Percentiles rank a stretch among this genome's conserved stretches.
These are phyloP conservation scores for Chenopodium album DNA, from an alignment of 148 eudicot genomes.

Conservation along the genomic window DNA sequence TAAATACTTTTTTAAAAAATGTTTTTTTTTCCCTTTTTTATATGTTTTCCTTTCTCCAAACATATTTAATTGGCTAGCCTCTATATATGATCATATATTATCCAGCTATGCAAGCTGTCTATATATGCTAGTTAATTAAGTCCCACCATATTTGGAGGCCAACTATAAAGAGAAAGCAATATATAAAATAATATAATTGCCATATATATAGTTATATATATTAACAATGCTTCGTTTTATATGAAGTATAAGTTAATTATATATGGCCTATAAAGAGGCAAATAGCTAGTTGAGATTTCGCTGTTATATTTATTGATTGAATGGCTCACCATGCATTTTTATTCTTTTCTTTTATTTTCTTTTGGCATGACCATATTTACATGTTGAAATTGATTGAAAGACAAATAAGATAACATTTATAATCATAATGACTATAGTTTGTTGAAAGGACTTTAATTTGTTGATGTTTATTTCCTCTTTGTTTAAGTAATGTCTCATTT, in stretches of 20 bases:
- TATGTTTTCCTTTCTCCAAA: background rate
- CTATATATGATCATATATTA: background rate
- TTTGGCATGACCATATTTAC: background rate
- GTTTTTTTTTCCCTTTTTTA: no score
- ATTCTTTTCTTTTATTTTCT: no score
- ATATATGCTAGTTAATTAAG: background rate
- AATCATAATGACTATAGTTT: background rate
- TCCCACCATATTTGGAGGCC: slow-evolving; percentile 15
- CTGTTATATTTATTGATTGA: background rate
- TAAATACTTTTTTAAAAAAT: no score
- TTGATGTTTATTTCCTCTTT: no score
- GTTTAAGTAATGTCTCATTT: no score
- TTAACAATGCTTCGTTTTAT: no score
- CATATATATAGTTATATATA: background rate
- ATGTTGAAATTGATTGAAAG: background rate
- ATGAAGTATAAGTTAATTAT: background rate
- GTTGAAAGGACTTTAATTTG: no score
- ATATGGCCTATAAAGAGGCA: background rate
- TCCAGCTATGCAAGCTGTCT: background rate
- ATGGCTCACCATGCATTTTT: background rate
- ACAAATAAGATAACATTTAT: background rate
- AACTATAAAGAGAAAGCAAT: background rate
- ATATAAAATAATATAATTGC: background rate
- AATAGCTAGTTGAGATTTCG: background rate
- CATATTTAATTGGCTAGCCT: background rate